phyloP scores from a whole-genome alignment of 2,329 filamentous ascomycete species.

The Hypoxylon sp. region DNA sequence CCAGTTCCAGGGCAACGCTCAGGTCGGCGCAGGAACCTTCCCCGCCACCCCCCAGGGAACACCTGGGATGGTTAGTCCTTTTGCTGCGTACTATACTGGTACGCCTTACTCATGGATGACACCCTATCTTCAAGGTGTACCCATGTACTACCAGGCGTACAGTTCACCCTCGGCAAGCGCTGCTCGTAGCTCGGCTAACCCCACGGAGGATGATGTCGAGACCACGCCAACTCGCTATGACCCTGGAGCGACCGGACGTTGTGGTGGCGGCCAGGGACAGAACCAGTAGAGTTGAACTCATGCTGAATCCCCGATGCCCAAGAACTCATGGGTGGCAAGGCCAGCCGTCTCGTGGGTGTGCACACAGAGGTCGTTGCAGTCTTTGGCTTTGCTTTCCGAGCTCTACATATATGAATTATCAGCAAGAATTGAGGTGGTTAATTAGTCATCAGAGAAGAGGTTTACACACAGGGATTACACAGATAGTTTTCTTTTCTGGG shows the following conservation, averaged over 20 bases:
- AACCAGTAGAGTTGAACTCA: neutral
- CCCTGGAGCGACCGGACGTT: constrained; percentile 12
- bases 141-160: constrained; percentile 36
- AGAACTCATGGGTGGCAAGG: neutral
- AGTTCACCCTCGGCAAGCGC: constrained; percentile 8
- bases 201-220: neutral
- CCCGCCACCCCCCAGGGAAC: constrained; percentile 40
- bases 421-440: constrained; percentile 4
- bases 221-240: constrained; percentile 17
- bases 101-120: constrained; percentile 46
- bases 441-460: constrained; percentile 4
- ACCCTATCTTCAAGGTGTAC: constrained; percentile 49
- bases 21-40: constrained; percentile 16
- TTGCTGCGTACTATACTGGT: constrained; percentile 37
- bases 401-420: constrained; percentile 8
- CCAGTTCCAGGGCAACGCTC: constrained; percentile 18
- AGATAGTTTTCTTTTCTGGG: constrained; percentile 1
- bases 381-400: constrained; percentile 4
- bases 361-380: neutral
- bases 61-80: constrained; percentile 40
- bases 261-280: constrained; percentile 1
- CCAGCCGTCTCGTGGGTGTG: neutral
- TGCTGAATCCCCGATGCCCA: neutral
- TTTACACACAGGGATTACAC: neutral
- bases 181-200: neutral